Base-by-base conservation (phyloP, 192 early-diverging fungal genomes). In the Lobosporangium transversale region DNA sequence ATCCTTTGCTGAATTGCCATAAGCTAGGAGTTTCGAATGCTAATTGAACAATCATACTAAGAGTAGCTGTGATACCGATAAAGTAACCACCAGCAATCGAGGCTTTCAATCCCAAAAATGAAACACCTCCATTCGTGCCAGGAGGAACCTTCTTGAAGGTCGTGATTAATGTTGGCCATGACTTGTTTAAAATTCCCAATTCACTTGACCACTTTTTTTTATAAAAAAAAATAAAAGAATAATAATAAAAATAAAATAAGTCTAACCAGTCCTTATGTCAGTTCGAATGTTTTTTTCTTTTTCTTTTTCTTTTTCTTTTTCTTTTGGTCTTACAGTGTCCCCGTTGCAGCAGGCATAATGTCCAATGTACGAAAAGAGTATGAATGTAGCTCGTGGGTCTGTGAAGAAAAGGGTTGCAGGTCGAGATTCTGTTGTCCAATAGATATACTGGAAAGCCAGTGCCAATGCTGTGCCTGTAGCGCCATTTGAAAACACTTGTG, bases 111-210 rank as follows among this genome's bases (percentile, higher is more conserved):
- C 95, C 95, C 30, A 95, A 61, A 18, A 80, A 74, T 17, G 88
- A 89, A 11, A 97, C 78, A 2, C 90, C 96, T 12, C 96, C 96
- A 79, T 98, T 98, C 15, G 94, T 96, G 2, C 96, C 96, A 27
- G 91, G 90, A 12, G 96, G 96, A 8, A 97, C 96, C 31, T 81
- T 64, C 43, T 85, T 82, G 30, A 90, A 68, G 0, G 90, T 90
- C 6, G 96, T 98, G 43, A 98, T 95, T 12, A 98, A 81, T 23
- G 84, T 71, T 14, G 96, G 96, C 84, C 85, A 89, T 29, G 75
- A 65, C 27, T 84, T 83, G 70, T 87, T 91, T 21, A 98, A 79
- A 15, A 94, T 86, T 1, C 96, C 96, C 24, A 98, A 80, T 71
- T 98, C 96, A 78, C 89, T 92, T 31, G 95, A 92, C 92, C 92